Evolutionary conservation across 768 basidiomycete genomes (phyloP), one percentile per base, ranked within the genome.

Genomic region (Austroboletus festivus): DNA sequence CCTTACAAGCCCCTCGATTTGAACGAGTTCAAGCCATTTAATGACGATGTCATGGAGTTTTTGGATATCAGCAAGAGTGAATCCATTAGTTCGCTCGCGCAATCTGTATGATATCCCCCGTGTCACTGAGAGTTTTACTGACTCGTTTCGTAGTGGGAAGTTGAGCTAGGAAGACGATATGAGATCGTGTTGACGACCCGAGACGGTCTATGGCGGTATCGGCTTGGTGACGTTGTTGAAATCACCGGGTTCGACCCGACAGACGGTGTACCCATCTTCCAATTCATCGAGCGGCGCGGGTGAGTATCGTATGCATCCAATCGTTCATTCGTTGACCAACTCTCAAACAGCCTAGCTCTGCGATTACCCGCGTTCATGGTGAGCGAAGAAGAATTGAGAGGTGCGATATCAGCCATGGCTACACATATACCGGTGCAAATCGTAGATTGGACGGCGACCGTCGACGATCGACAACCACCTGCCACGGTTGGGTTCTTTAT

Each of bases 381-480:
- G 40, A 44, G 30, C 22, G 42, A 31, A 43, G 44, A 35, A 38
- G 38, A 35, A 4, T 11, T 37, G 18, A 37, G 35, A 19, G 35
- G n/a, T 37, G 35, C 35, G 2, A 18, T 37, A 6, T 37, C 35
- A 20, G 47, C 22, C 3, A 35, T 13, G 38, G 20, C 11, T 48
- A 22, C 19, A 33, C 26, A 15, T n/a, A 34, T 28, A 4, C n/a
- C 35, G 19, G 18, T 18, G 18, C 16, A 18, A 19, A 13, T 37
- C 7, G 35, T 37, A 3, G 35, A 37, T 37, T 37, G 35, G 35
- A 37, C 35, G 8, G 19, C 35, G 35, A 19, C 47, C 1, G 15
- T 51, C 10, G 50, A 54, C n/a, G 46, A 47, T 6, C 46, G 53
- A 26, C 18, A n/a, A 1, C 5, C 24, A 3, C 53, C 53, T 23